A percentile compares a stretch with the other conserved stretches of the same genome.
These are phyloP conservation scores for Pyricularia pennisetigena DNA, from an alignment of 2,329 filamentous ascomycete species.

Conservation along the genomic window DNA sequence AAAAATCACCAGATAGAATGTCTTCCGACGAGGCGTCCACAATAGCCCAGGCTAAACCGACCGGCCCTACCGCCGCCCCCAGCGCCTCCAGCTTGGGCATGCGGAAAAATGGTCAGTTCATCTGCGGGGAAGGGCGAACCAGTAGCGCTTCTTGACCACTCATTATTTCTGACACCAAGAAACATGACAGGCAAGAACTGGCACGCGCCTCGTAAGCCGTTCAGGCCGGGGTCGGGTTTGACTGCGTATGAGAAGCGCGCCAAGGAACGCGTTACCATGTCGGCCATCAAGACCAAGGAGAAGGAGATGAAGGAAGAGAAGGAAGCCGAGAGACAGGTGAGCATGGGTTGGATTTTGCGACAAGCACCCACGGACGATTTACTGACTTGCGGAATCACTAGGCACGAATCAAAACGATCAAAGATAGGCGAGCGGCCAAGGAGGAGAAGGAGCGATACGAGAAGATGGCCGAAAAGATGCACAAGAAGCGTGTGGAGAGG, in stretches of 20 bases:
- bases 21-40: slow-evolving; percentile 25
- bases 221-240: slow-evolving; percentile 70
- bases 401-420: slow-evolving; percentile 69
- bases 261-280: slow-evolving; percentile 57
- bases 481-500: slow-evolving; percentile 86
- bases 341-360: slow-evolving; percentile 12
- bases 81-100: slow-evolving; percentile 44
- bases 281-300: slow-evolving; percentile 83
- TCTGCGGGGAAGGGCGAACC: not conserved
- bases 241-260: slow-evolving; percentile 70
- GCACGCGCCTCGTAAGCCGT: slow-evolving; percentile 75
- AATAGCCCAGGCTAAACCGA: slow-evolving; percentile 18
- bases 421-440: slow-evolving; percentile 78
- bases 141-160: not conserved
- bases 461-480: slow-evolving; percentile 96
- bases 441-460: slow-evolving; percentile 89
- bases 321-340: slow-evolving; percentile 74
- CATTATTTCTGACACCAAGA: not conserved
- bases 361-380: not conserved
- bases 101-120: slow-evolving; percentile 67
- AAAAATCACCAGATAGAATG: not conserved
- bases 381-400: slow-evolving; percentile 23
- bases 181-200: slow-evolving; percentile 80
- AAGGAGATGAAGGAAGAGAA: slow-evolving; percentile 96
- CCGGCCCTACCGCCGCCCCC: slow-evolving; percentile 20